Percentiles rank a stretch among this genome's conserved stretches.
Conservation (phyloP, 2,329 filamentous ascomycete species). For the Colletotrichum sp. region DNA sequence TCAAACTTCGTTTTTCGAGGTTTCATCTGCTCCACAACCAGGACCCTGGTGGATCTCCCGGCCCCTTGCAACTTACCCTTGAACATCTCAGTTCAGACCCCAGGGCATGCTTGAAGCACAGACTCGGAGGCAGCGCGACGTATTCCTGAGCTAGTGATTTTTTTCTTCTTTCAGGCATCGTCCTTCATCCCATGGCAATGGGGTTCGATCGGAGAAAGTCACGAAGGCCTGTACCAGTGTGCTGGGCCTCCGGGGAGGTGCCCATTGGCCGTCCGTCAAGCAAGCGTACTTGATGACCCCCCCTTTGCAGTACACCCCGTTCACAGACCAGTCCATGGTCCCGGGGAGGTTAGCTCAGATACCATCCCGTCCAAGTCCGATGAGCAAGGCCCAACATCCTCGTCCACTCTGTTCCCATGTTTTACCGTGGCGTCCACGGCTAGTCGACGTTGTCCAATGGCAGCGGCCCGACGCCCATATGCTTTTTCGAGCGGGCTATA, state of each 20-base stretch:
- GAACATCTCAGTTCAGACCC: not conserved
- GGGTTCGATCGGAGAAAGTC: conserved; percentile 1
- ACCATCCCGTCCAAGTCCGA: not conserved
- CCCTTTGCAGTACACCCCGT: not conserved
- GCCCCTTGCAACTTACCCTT: conserved; percentile 12
- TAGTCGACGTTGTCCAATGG: conserved; percentile 11
- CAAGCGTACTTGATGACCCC: not conserved
- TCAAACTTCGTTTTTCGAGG: conserved; percentile 14
- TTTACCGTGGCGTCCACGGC: conserved; percentile 12
- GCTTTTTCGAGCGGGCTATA: conserved; percentile 8
- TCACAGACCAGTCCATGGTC: not conserved
- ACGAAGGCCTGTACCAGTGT: conserved; percentile 6
- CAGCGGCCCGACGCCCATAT: not conserved
- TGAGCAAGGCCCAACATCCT: not conserved
- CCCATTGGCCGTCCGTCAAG: conserved; percentile 5
- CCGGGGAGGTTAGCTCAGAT: conserved; percentile 8
- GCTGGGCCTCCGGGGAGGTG: conserved; percentile 16
- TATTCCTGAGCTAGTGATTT: not conserved
- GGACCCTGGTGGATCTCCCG: conserved; percentile 6
- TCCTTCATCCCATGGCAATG: conserved; percentile 1
- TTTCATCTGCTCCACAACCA: conserved; percentile 17
- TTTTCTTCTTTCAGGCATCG: conserved; percentile 14
- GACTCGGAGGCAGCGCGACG: not conserved
- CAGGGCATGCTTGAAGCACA: not conserved
- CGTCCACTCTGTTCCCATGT: conserved; percentile 12